Evolutionary conservation across 192 early-diverging fungal species (phyloP), one percentile per base, ranked within the genome.

Genomic region (Linnemannia hyalina): DNA sequence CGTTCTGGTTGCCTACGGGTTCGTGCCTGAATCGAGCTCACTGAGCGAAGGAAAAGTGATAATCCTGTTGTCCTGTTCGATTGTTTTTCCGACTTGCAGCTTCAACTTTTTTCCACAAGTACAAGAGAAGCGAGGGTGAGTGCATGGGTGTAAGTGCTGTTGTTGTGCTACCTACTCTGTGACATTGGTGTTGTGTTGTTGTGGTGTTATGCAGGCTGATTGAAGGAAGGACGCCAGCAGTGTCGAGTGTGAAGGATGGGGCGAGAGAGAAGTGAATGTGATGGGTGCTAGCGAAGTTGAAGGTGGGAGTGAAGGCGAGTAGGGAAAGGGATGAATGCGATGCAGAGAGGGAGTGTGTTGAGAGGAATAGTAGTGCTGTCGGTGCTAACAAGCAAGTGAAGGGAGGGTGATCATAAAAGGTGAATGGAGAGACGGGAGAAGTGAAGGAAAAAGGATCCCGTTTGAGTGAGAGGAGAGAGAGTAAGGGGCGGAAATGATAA

Each of bases 331-430:
- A 26, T 26, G 55, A 57, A 57, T 1, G 55, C 23, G n/a, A 26
- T 55, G 55, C 1, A 26, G 60, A 29, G 26, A 32, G 26, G 26
- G 26, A 32, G 60, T 32, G 2, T 65, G 60, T 32, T 65, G 60
- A 11, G 26, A 52, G 49, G 5, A 16, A 18, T 52, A 16, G 47
- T 18, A 13, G 20, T 52, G 49, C 49, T 65, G 38, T 40, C 6
- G 40, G 11, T 71, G 70, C 70, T 71, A 42, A 41, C 36, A 71
- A 42, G 70, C 65, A 7, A 11, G 70, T 8, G 70, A 26, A 2
- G 22, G n/a, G 7, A 42, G 16, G 49, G 75, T 68, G 57, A 76
- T 54, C 77, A n/a, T 26, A 68, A 68, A 26, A 77, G 22, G 70
- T 7, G 32, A 40, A 36, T 60, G 44, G 1, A 54, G 20, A 78